A percentile compares a stretch with the other conserved stretches of the same genome.
Conservation (phyloP, 2,329 filamentous ascomycete species). For the Nemania sp. region DNA sequence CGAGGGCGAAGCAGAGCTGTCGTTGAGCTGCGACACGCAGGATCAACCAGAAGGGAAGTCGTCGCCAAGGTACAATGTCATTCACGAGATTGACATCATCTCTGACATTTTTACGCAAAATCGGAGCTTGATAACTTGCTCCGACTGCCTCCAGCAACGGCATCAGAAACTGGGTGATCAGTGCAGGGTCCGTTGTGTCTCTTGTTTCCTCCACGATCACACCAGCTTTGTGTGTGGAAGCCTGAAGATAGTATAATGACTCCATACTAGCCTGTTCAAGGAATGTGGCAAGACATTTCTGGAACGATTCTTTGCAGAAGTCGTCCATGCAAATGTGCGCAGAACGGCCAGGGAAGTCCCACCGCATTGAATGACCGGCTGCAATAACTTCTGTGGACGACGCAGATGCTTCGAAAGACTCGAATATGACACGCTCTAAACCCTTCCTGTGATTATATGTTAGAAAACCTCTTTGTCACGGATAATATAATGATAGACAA, state of each 20-base stretch:
- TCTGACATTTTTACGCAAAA: constrained; percentile 60
- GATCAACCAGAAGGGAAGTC: constrained; percentile 64
- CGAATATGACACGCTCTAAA: constrained; percentile 50
- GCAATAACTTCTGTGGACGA: constrained; percentile 52
- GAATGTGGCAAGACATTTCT: constrained; percentile 52
- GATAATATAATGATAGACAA: background rate
- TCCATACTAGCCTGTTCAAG: constrained; percentile 60
- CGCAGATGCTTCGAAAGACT: constrained; percentile 61
- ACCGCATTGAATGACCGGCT: constrained; percentile 50
- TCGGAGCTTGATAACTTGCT: constrained; percentile 35
- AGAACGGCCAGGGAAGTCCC: constrained; percentile 60
- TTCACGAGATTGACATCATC: constrained; percentile 62
- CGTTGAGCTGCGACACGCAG: constrained; percentile 62
- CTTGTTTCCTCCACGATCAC: constrained; percentile 54
- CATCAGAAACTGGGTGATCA: constrained; percentile 64
- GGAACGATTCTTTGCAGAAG: constrained; percentile 49
- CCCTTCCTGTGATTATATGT: constrained; percentile 10
- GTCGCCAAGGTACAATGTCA: constrained; percentile 60
- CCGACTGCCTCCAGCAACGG: constrained; percentile 62
- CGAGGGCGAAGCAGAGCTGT: constrained; percentile 48
- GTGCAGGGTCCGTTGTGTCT: constrained; percentile 58
- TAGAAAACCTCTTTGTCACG: background rate
- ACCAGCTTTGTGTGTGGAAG: constrained; percentile 55
- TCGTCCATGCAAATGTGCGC: constrained; percentile 44
- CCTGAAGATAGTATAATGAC: constrained; percentile 55